Evolutionary conservation across 768 basidiomycete genomes (phyloP), one percentile per base, ranked within the genome.

Genomic region (Paxillus involutus): DNA sequence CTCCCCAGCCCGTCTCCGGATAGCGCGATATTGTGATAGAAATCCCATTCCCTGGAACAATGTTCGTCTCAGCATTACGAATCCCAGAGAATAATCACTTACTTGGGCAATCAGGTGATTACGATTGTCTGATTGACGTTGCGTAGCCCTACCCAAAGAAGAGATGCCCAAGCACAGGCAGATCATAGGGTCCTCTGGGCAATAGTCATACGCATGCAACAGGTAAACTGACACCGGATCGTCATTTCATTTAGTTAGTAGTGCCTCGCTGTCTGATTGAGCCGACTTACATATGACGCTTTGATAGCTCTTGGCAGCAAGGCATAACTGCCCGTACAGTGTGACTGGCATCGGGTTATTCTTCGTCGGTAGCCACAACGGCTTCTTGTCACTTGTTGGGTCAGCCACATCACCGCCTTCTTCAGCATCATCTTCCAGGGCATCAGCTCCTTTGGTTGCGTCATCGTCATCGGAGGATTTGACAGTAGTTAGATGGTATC

Each of bases 101-200:
- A 84, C 83, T 70, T 94, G 91, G 4, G 86, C 79, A 37, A 98
- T 80, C 54, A 94, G 80, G 67, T 96, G 91, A 64, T 97, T 90
- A 39, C 94, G 75, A 66, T 99, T 98, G 71, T 98, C 96, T 13
- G 88, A 86, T 68, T 98, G 95, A 17, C 95, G 81, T 59, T 95
- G 91, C 87, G 92, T 92, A 0, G 94, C 89, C 36, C 96, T 80
- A 11, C 94, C 93, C 44, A 97, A 75, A 19, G 91, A 97, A 0
- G 91, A 85, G 44, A 94, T 84, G 0, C 88, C 91, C 9, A 98
- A 77, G 42, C 80, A 83, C 5, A 98, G 75, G 64, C 89, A 94
- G 21, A 97, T 78, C 72, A 95, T 76, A 0, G 95, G 92, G 68
- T 98, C 91, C 13, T 91, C 77, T 0, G 83, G 87, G 55, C 84